Evolutionary conservation across 805 yeast genomes (phyloP).

Genomic region (Vanderwaltozyma yarrowii): DNA sequence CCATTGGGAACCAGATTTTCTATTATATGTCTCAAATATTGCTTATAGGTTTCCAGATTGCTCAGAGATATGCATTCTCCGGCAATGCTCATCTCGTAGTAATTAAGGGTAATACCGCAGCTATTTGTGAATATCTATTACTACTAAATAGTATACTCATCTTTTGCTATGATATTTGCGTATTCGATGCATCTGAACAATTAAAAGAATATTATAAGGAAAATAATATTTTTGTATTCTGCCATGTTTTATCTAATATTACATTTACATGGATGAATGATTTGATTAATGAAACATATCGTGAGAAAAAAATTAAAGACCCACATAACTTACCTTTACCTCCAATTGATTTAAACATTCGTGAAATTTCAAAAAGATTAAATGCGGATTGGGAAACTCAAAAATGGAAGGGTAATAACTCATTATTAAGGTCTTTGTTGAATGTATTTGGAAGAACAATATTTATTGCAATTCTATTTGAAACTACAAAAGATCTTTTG

Average conservation of each 20-base stretch:
- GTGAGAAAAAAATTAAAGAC: constrained; percentile 30
- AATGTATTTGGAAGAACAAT: constrained; percentile 32
- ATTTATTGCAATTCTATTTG: constrained; percentile 28
- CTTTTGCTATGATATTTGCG: constrained; percentile 32
- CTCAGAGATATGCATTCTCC: constrained; percentile 12
- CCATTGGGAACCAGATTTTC: constrained; percentile 22
- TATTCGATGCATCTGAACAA: constrained; percentile 32
- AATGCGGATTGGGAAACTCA: constrained; percentile 30
- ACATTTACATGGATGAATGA: constrained; percentile 42
- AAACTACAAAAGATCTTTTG: constrained; percentile 31
- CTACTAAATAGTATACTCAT: constrained; percentile 27
- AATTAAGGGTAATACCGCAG: constrained; percentile 11
- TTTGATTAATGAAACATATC: constrained; percentile 32
- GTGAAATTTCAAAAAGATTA: constrained; percentile 25
- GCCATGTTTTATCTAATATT: constrained; percentile 28
- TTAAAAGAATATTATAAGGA: constrained; percentile 29
- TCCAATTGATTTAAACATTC: constrained; percentile 30
- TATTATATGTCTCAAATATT: constrained; percentile 17
- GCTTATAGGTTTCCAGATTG: constrained; percentile 14
- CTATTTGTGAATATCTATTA: constrained; percentile 21
- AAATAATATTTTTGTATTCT: constrained; percentile 21
- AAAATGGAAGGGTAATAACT: constrained; percentile 23
- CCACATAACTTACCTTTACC: constrained; percentile 36
- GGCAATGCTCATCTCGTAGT: constrained; percentile 15
- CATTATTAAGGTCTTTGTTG: constrained; percentile 29